Evolutionary conservation across 1,284 basidiomycete species (phyloP), one percentile per base, ranked within the genome.

Genomic region (Sanghuangporus baumii): DNA sequence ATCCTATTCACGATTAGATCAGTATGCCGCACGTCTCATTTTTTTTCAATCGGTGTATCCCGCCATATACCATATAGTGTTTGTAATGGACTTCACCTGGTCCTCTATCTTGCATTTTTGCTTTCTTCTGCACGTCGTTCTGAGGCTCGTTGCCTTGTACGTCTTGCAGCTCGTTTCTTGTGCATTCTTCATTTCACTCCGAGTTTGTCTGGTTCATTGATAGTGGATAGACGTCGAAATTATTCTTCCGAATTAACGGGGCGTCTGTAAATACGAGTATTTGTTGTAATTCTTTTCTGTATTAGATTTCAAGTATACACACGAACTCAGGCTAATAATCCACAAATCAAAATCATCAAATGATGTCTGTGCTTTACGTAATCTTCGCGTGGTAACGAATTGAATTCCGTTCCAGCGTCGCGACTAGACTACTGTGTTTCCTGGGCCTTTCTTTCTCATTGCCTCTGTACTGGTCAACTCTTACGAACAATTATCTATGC

Each of bases 401-500:
- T 16, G 7, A 31, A 41, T 9, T n/a, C n/a, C n/a, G n/a, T n/a
- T n/a, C n/a, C n/a, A n/a, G 9, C 57, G 26, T 6, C 16, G 11
- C 20, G 20, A 46, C 16, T n/a, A n/a, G 8, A 7, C 3, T 9
- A 11, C 7, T 41, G 3, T 2, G 23, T 23, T 23, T 1, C 23
- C 23, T 23, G 23, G 23, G 23, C 23, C 23, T 23, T 23, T 23
- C 23, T 23, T 23, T 23, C 23, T 2, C 40, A n/a, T 12, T 11
- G 12, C 40, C 40, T 41, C 40, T 12, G 16, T 46, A 6, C 31
- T 51, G 5, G 11, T 4, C 46, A 8, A 14, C 26, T 31, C 43
- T 5, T 31, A 31, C 26, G 5, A 31, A 46, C 43, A n/a, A 18
- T 23, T 40, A 11, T 61, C 62, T 54, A 87, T 89, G 87, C 83